phyloP scores from a whole-genome alignment of 1,284 basidiomycete species.

The Cutaneotrichosporon sp. region DNA sequence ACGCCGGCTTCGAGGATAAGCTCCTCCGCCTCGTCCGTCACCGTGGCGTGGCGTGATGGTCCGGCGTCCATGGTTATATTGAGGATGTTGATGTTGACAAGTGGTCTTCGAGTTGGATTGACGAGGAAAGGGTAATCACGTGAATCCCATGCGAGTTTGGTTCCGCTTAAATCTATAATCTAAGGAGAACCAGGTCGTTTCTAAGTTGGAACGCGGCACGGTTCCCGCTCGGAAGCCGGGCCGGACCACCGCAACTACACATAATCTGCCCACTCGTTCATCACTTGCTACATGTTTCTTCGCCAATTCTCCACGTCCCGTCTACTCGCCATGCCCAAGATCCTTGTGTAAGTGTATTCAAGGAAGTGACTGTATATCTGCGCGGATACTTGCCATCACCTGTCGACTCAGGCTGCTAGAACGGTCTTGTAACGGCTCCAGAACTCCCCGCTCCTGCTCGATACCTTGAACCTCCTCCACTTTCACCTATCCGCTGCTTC shows the following conservation, averaged over 20 bases:
- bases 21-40: constrained; percentile 32
- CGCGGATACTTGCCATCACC: no score
- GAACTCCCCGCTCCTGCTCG: no score
- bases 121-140: neutral
- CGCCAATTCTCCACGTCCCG: constrained; percentile 6
- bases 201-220: no score
- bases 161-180: no score
- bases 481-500: no score
- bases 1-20: constrained; percentile 18
- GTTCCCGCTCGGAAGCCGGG: neutral
- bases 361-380: neutral
- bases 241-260: neutral
- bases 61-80: constrained; percentile 16
- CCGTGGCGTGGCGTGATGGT: constrained; percentile 28
- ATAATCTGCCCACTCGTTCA: neutral
- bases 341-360: constrained; percentile 23
- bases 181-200: no score
- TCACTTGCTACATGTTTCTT: neutral
- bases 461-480: no score
- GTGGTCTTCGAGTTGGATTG: neutral
- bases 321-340: constrained; percentile 24
- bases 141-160: neutral
- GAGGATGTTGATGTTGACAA: neutral
- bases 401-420: no score
- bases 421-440: no score